Percentiles rank a stretch among this genome's conserved stretches.
These are phyloP conservation scores for Stemphylium beticola DNA, from an alignment of 2,329 filamentous ascomycete genomes.

Conservation along the genomic window DNA sequence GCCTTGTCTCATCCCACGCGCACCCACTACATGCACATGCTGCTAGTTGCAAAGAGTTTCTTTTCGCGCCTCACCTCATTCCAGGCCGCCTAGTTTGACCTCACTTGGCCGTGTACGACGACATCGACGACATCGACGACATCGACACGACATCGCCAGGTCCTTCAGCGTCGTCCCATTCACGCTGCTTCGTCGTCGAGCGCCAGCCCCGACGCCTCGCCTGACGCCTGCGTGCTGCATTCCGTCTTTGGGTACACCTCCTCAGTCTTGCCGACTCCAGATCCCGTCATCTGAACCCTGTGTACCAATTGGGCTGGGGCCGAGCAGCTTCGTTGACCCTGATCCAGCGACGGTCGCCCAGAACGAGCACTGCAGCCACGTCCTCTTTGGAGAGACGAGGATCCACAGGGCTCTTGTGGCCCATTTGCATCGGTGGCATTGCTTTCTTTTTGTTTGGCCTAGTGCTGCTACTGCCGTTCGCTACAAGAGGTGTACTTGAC, in stretches of 20 bases:
- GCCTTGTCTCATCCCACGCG: constrained; percentile 10
- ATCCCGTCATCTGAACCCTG: constrained; percentile 32
- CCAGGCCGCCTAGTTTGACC: constrained; percentile 21
- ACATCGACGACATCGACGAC: constrained; percentile 32
- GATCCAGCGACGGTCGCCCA: constrained; percentile 11
- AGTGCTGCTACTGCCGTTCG: constrained; percentile 33
- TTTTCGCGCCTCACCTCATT: constrained; percentile 24
- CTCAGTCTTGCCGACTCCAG: constrained; percentile 25
- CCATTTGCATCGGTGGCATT: constrained; percentile 22
- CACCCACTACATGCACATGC: constrained; percentile 6
- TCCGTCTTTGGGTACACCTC: constrained; percentile 20
- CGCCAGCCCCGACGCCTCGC: constrained; percentile 23
- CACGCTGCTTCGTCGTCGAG: constrained; percentile 17
- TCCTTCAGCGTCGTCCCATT: constrained; percentile 16
- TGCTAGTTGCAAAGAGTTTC: constrained; percentile 18
- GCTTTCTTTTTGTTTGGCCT: constrained; percentile 36
- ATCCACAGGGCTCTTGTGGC: constrained; percentile 32
- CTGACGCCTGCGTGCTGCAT: constrained; percentile 32
- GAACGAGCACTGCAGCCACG: constrained; percentile 43
- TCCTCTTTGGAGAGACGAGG: constrained; percentile 35
- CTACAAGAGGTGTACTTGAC: constrained; percentile 25
- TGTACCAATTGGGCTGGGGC: constrained; percentile 18
- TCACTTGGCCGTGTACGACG: constrained; percentile 34
- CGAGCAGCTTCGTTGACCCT: constrained; percentile 17
- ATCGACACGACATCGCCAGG: constrained; percentile 18